Conservation (phyloP, 164 flowering plant genomes). For the Berberis vulgaris region DNA sequence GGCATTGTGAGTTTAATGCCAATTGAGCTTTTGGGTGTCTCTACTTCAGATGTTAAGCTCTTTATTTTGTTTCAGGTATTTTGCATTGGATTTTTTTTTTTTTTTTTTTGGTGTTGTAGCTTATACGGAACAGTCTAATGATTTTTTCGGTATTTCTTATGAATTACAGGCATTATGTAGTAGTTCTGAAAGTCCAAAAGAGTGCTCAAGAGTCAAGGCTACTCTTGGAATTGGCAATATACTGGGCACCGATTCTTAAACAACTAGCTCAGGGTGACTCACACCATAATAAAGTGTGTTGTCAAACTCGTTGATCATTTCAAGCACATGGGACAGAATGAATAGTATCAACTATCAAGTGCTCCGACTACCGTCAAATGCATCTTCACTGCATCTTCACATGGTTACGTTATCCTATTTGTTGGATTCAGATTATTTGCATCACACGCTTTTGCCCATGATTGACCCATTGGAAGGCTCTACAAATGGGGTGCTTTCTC, state of each 20-base stretch:
- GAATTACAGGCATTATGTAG: conserved; percentile 32
- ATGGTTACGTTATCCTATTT: conserved; percentile 66
- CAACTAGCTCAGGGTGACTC: conserved; percentile 86
- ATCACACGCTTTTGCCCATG: conserved; percentile 57
- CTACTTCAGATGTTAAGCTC: no score
- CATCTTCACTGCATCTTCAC: conserved; percentile 57
- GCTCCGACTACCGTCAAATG: conserved; percentile 60
- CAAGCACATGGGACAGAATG: conserved; percentile 95
- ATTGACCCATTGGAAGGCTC: conserved; percentile 81
- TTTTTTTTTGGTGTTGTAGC: no score
- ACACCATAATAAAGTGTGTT: conserved; percentile 62
- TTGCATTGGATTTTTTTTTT: no score
- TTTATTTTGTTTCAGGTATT: no score
- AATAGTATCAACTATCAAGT: conserved; percentile 87
- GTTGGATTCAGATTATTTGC: conserved; percentile 87
- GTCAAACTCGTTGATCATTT: conserved; percentile 91
- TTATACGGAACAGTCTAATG: no score
- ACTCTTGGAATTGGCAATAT: conserved; percentile 67
- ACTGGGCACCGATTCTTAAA: conserved; percentile 64
- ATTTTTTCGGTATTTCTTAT: conserved; percentile 1
- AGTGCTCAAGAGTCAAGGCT: conserved; percentile 49
- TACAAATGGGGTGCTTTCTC: conserved; percentile 61
- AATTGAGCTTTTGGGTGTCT: no score
- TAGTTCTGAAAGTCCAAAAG: conserved; percentile 72
- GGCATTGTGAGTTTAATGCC: no score